A percentile compares a stretch with the other conserved stretches of the same genome.
Evolutionary conservation across 2,329 filamentous ascomycete genomes (phyloP).

Genomic region (Clarireedia hainanense): DNA sequence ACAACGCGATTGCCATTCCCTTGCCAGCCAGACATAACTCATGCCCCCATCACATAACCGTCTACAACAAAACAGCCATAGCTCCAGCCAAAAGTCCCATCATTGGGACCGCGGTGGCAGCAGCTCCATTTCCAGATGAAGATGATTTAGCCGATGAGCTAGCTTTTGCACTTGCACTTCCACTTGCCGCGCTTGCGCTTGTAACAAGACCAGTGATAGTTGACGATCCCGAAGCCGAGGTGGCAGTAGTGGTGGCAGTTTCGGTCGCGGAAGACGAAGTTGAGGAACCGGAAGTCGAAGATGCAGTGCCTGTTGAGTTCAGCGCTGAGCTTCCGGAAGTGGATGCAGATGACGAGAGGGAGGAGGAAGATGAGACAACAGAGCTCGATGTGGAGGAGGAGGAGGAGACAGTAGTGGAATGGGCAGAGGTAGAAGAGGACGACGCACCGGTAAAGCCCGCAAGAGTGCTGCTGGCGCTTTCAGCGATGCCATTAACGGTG

Average conservation of each 20-base stretch:
- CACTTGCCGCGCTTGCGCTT: not conserved
- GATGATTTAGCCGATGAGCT: not conserved
- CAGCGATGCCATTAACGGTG: conserved; percentile 4
- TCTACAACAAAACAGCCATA: conserved; percentile 7
- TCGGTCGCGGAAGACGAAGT: not conserved
- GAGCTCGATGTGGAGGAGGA: not conserved
- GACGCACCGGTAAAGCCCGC: conserved; percentile 10
- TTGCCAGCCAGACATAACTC: not conserved
- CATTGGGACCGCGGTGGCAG: conserved; percentile 5
- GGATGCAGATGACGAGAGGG: not conserved
- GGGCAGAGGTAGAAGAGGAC: not conserved
- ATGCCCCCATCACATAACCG: not conserved
- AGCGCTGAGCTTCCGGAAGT: not conserved
- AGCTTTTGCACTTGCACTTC: too few species aligned
- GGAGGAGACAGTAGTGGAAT: not conserved
- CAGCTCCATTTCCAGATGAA: not conserved
- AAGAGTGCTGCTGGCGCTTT: conserved; percentile 6
- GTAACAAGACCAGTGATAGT: not conserved
- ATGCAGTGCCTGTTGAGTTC: not conserved
- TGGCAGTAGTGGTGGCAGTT: not conserved
- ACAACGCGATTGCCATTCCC: not conserved
- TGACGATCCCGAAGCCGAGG: not conserved
- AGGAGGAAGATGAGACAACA: not conserved
- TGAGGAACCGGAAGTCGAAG: not conserved
- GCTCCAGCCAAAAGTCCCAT: conserved; percentile 7